Evolutionary conservation across 805 yeast genomes (phyloP).

Genomic region (Brettanomyces bruxellensis): DNA sequence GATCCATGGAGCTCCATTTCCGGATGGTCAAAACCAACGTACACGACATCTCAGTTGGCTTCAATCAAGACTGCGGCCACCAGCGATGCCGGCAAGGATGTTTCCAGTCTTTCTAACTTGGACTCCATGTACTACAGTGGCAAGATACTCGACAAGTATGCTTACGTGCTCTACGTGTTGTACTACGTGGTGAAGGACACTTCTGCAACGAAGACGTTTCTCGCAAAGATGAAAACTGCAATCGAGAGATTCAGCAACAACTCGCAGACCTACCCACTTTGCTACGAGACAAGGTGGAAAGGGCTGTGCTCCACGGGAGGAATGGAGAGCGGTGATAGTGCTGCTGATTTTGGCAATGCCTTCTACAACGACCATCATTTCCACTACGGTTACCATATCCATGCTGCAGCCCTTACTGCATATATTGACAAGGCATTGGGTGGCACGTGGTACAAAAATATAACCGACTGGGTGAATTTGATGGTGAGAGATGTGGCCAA

Average conservation of each 20-base stretch:
- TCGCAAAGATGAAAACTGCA: constrained; percentile 38
- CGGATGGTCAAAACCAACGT: constrained; percentile 22
- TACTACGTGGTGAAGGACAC: constrained; percentile 35
- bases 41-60: constrained; percentile 35
- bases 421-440: constrained; percentile 40
- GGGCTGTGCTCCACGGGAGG: constrained; percentile 49
- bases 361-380: constrained; percentile 50
- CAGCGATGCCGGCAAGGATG: constrained; percentile 40
- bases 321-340: constrained; percentile 33
- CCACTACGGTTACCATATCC: constrained; percentile 47
- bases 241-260: constrained; percentile 32
- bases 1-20: constrained; percentile 52
- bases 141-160: constrained; percentile 47
- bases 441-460: constrained; percentile 45
- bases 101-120: constrained; percentile 26
- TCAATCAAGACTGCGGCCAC: constrained; percentile 25
- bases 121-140: constrained; percentile 44
- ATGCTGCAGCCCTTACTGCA: constrained; percentile 57
- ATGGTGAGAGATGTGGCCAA: constrained; percentile 62
- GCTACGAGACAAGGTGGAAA: constrained; percentile 45
- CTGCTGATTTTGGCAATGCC: constrained; percentile 41
- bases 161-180: constrained; percentile 44
- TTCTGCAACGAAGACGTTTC: constrained; percentile 39
- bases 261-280: constrained; percentile 38
- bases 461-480: constrained; percentile 44